Evolutionary conservation across 352 stramenopile species (phyloP), one percentile per base, ranked within the genome.

Genomic region (Phytophthora sojae): DNA sequence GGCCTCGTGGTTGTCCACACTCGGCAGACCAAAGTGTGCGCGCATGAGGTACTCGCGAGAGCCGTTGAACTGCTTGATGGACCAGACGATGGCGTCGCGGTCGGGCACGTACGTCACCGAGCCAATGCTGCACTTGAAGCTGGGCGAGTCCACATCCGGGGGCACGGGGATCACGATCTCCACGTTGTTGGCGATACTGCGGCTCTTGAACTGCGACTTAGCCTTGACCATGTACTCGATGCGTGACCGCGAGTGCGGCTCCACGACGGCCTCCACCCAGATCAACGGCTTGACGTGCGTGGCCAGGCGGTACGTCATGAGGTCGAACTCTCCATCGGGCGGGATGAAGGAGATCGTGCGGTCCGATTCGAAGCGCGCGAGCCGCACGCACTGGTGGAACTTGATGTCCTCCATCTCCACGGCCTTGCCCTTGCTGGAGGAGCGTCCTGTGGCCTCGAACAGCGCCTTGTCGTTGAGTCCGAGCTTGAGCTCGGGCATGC

Each of bases 331-430:
- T 49, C 98, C 98, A 77, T 99, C 98, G 5, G 98, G 98, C 17
- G 98, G 98, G 64, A 99, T 99, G 85, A 99, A 99, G 35, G 94
- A 99, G 64, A 99, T 99, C 29, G 98, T 99, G 26, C 98, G 91
- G 80, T 99, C 98, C 61, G 99, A 99, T 79, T 99, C 98, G 64
- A 99, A 99, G 59, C 97, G 89, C n/a, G 98, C 97, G 14, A 99
- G 90, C 14, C 97, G 90, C 37, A 99, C 98, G 69, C 98, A 96
- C 77, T 99, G 98, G 85, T 99, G 98, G 79, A 99, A 99, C 81
- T 99, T 99, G 64, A 99, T 99, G 80, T 99, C 98, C 76, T 99
- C 98, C 79, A 99, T 94, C 76, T 99, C 98, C 0, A 99, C 96
- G 11, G 96, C 93, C 79, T 99, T 99, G 68, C 95, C 96, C 63